Conservation (phyloP, 768 basidiomycete species). For the Galerina sulciceps region DNA sequence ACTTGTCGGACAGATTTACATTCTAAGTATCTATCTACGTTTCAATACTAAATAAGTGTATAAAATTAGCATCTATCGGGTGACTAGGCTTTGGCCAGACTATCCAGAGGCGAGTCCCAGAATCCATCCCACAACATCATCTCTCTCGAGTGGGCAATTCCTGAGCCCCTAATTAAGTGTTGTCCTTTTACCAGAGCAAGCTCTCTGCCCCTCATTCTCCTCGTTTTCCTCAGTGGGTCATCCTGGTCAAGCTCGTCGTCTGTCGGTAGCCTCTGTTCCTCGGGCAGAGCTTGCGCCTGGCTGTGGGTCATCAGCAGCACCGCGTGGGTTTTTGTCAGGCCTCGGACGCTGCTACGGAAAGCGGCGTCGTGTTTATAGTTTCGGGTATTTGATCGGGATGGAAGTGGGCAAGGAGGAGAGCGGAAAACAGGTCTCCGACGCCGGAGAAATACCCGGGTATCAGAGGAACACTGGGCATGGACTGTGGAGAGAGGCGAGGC, state of each 20-base stretch:
- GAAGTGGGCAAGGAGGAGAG: slow-evolving; percentile 86
- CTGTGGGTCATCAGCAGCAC: slow-evolving; percentile 67
- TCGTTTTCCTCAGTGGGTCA: slow-evolving; percentile 66
- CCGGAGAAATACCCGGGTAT: slow-evolving; percentile 94
- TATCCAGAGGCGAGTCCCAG: slow-evolving; percentile 32
- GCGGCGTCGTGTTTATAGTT: slow-evolving; percentile 31
- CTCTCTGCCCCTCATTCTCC: slow-evolving; percentile 85
- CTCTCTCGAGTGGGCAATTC: slow-evolving; percentile 35
- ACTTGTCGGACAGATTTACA: too few relatives aligned
- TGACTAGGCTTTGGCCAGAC: background rate
- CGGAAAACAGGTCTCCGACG: slow-evolving; percentile 96
- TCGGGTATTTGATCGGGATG: slow-evolving; percentile 29
- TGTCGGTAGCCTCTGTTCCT: slow-evolving; percentile 60
- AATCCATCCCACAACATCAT: slow-evolving; percentile 52
- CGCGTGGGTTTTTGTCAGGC: slow-evolving; percentile 80
- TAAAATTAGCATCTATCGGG: too few relatives aligned
- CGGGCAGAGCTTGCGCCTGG: slow-evolving; percentile 58
- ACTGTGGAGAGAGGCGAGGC: slow-evolving; percentile 43
- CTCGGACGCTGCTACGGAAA: slow-evolving; percentile 65
- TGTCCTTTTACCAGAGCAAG: slow-evolving; percentile 82
- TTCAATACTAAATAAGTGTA: too few relatives aligned
- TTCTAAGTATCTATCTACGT: background rate
- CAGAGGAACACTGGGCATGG: slow-evolving; percentile 75
- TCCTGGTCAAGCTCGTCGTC: slow-evolving; percentile 78
- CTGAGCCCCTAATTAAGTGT: slow-evolving; percentile 59